Evolutionary conservation across 495 filamentous ascomycete genomes (phyloP).

Genomic region (Cenococcum geophilum): DNA sequence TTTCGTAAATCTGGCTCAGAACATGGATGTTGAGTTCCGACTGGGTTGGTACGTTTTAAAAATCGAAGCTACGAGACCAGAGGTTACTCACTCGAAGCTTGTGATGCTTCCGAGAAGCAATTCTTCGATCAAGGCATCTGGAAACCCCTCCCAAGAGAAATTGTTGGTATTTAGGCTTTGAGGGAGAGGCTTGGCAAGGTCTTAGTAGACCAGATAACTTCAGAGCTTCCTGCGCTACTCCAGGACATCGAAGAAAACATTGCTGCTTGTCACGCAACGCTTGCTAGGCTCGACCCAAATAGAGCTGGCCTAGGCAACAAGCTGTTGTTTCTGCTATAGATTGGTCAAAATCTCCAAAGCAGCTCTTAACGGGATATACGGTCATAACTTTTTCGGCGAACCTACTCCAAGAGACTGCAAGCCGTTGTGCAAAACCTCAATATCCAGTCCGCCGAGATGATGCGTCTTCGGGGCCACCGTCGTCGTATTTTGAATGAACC

Average conservation of each 20-base stretch:
- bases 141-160: background rate
- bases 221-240: background rate
- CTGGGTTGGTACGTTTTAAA: background rate
- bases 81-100: background rate
- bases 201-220: background rate
- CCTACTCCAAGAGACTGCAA: background rate
- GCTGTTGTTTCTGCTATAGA: background rate
- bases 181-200: background rate
- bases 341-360: background rate
- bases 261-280: background rate
- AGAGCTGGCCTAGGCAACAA: background rate
- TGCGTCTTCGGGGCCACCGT: background rate
- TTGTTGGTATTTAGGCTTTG: background rate
- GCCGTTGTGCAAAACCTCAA: slow-evolving; percentile 7
- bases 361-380: background rate
- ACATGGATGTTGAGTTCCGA: background rate
- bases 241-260: background rate
- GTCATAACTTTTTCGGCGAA: background rate
- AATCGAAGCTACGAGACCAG: background rate
- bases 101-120: background rate
- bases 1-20: background rate
- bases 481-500: background rate
- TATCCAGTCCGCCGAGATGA: background rate
- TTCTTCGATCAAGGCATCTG: background rate
- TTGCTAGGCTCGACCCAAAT: background rate